phyloP scores from a whole-genome alignment of 2,329 filamentous ascomycete species.

The Aphanoascus verrucosus region DNA sequence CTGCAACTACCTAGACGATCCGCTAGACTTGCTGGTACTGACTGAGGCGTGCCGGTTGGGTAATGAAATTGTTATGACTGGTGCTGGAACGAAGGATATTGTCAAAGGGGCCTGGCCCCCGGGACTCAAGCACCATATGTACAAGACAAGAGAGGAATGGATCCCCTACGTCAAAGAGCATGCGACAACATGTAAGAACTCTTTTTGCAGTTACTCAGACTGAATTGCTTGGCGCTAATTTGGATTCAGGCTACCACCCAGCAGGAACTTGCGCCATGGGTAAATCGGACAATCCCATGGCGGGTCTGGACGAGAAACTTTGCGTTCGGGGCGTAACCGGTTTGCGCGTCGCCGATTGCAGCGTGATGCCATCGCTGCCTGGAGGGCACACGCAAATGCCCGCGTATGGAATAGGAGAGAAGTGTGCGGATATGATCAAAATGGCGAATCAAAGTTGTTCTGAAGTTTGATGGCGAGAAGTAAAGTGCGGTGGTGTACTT shows the following conservation, averaged over 20 bases:
- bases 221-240: slow-evolving; percentile 32
- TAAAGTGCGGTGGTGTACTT: too few species aligned
- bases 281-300: slow-evolving; percentile 20
- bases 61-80: slow-evolving; percentile 51
- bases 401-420: slow-evolving; percentile 47
- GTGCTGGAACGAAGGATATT: slow-evolving; percentile 47
- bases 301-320: slow-evolving; percentile 26
- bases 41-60: slow-evolving; percentile 48
- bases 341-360: slow-evolving; percentile 50
- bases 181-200: slow-evolving; percentile 48
- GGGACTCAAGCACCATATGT: slow-evolving; percentile 42
- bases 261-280: slow-evolving; percentile 32
- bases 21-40: slow-evolving; percentile 49
- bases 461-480: too few species aligned
- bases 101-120: slow-evolving; percentile 52
- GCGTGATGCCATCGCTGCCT: slow-evolving; percentile 43
- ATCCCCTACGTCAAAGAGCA: slow-evolving; percentile 46
- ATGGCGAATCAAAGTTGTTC: neutral
- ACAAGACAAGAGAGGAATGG: slow-evolving; percentile 49
- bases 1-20: slow-evolving; percentile 40
- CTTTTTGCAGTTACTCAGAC: too few species aligned
- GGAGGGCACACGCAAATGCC: slow-evolving; percentile 42
- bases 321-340: slow-evolving; percentile 44
- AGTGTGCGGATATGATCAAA: slow-evolving; percentile 46
- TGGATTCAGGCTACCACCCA: slow-evolving; percentile 37